phyloP scores from a whole-genome alignment of 1,139 yeast species.

The Suhomyces bokatorum region DNA sequence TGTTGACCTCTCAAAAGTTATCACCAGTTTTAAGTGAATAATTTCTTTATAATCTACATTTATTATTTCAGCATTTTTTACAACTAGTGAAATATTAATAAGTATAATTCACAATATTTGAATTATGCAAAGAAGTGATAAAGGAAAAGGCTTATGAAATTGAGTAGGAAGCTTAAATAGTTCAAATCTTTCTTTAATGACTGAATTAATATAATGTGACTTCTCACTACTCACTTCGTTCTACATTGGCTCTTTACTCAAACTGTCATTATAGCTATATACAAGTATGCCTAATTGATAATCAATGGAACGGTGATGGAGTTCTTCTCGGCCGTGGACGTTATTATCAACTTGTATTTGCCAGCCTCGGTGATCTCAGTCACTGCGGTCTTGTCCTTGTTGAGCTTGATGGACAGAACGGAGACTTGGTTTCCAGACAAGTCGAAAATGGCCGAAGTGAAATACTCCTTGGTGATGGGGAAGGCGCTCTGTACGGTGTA shows the following conservation, averaged over 20 bases:
- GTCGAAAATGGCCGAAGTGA: conserved; percentile 28
- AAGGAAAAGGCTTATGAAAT: no score
- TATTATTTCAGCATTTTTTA: no score
- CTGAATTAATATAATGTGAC: no score
- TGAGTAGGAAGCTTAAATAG: no score
- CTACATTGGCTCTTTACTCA: neutral
- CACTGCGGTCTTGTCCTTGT: conserved; percentile 17
- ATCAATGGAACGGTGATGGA: conserved; percentile 19
- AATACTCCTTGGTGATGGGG: conserved; percentile 31
- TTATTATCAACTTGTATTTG: conserved; percentile 31
- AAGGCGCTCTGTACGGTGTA: conserved; percentile 23
- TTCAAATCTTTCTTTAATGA: no score
- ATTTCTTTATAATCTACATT: no score
- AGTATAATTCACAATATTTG: no score
- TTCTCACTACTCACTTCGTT: no score
- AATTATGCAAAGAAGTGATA: no score
- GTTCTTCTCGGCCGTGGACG: conserved; percentile 25
- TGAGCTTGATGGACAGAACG: conserved; percentile 22
- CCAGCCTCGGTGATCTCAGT: conserved; percentile 31
- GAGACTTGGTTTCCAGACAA: conserved; percentile 37
- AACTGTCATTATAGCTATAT: conserved; percentile 8
- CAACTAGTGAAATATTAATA: no score
- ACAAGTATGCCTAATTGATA: conserved; percentile 14
- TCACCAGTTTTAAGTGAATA: no score
- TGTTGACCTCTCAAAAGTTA: no score